A percentile compares a stretch with the other conserved stretches of the same genome.
These are phyloP conservation scores for Eudorina sp. DNA, from an alignment of 139 green algal genomes.

Conservation along the genomic window DNA sequence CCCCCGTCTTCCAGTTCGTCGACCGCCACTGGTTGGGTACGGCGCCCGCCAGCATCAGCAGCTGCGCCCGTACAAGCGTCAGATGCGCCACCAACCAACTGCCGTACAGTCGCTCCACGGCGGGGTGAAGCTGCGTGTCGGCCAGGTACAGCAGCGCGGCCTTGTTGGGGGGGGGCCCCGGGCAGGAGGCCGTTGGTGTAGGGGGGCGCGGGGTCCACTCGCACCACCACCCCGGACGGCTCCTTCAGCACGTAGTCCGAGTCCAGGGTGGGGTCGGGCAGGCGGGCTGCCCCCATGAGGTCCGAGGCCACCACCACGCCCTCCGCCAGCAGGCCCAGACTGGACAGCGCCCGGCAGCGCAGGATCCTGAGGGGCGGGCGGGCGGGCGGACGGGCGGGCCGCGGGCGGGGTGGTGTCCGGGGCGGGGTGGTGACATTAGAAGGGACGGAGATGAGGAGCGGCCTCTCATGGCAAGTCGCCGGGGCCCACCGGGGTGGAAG, in stretches of 20 bases:
- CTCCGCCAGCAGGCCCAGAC: constrained; percentile 63
- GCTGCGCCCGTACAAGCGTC: constrained; percentile 34
- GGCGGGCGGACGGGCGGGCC: background rate
- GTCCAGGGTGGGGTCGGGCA: constrained; percentile 61
- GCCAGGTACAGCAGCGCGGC: constrained; percentile 17
- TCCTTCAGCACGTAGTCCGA: constrained; percentile 55
- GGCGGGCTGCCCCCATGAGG: constrained; percentile 52
- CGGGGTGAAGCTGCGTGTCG: constrained; percentile 7
- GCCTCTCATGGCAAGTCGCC: too few relatives aligned
- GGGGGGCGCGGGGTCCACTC: constrained; percentile 4
- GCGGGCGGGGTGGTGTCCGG: too few relatives aligned
- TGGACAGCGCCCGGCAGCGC: constrained; percentile 56
- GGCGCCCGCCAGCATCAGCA: constrained; percentile 42
- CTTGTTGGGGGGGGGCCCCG: constrained; percentile 52
- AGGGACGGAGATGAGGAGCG: too few relatives aligned
- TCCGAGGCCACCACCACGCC: constrained; percentile 51
- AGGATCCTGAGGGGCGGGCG: constrained; percentile 41
- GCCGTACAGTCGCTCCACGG: constrained; percentile 61
- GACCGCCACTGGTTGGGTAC: constrained; percentile 60
- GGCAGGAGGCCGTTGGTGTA: constrained; percentile 32
- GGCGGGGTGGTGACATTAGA: too few relatives aligned
- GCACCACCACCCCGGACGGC: constrained; percentile 39
- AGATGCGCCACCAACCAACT: constrained; percentile 60
- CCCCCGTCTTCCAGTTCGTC: constrained; percentile 20
- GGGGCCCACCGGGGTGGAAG: too few relatives aligned